phyloP scores from a whole-genome alignment of 2,329 filamentous ascomycete genomes.

The Aspergillus pseudoviridinutans region DNA sequence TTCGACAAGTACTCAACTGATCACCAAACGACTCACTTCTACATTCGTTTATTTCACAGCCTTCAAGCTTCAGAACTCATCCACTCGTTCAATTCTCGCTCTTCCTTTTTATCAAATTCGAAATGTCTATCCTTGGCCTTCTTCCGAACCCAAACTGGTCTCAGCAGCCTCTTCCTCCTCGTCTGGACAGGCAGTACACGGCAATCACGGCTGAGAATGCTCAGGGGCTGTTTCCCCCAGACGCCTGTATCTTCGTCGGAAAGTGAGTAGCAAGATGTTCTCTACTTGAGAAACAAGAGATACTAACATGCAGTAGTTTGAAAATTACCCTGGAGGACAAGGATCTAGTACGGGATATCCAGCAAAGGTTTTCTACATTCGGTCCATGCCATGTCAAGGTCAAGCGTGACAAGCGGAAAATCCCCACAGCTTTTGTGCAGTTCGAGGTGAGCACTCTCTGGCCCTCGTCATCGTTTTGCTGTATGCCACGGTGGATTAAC shows the following conservation, averaged over 20 bases:
- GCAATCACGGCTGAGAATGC: conserved; percentile 29
- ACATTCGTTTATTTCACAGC: background rate
- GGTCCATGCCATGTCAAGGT: conserved; percentile 36
- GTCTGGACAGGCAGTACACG: conserved; percentile 25
- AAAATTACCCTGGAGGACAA: conserved; percentile 22
- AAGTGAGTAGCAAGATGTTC: conserved; percentile 27
- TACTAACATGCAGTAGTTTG: conserved; percentile 20
- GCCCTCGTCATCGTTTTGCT: background rate
- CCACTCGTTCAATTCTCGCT: background rate
- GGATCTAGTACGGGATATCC: conserved; percentile 26
- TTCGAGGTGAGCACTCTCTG: conserved; percentile 29
- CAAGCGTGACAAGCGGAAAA: conserved; percentile 28
- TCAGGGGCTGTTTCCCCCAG: conserved; percentile 34
- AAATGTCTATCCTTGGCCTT: background rate
- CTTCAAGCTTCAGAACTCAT: background rate
- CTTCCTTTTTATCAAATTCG: background rate
- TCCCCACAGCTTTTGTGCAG: conserved; percentile 38
- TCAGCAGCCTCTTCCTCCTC: conserved; percentile 7
- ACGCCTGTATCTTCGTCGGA: conserved; percentile 37
- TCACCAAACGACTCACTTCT: background rate
- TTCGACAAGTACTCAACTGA: background rate
- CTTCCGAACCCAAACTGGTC: background rate
- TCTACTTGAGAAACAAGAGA: background rate
- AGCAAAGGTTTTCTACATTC: conserved; percentile 25
- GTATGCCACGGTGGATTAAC: background rate